Percentiles rank a stretch among this genome's conserved stretches.
Conservation (phyloP, 1,139 yeast species). For the Blastobotrys capitulatus region DNA sequence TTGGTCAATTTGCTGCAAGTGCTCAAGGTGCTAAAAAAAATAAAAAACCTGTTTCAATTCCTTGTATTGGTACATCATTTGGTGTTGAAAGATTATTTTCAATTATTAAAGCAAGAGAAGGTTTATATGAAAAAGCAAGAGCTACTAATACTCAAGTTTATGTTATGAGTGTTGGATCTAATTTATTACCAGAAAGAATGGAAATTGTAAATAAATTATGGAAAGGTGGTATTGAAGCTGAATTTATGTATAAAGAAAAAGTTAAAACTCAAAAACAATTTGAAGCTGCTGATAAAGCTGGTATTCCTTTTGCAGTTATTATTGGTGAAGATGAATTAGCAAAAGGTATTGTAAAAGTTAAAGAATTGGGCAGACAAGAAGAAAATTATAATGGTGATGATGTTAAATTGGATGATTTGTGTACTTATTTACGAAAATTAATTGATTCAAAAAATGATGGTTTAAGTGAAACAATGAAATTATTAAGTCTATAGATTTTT, state of each 20-base stretch:
- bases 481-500: slow-evolving; percentile 15
- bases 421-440: slow-evolving; percentile 49
- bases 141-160: slow-evolving; percentile 87
- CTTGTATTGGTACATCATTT: slow-evolving; percentile 95
- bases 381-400: slow-evolving; percentile 85
- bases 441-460: slow-evolving; percentile 32
- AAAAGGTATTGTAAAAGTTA: slow-evolving; percentile 76
- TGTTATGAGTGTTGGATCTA: slow-evolving; percentile 98
- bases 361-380: slow-evolving; percentile 82
- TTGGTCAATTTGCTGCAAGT: slow-evolving; percentile 87
- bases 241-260: slow-evolving; percentile 84
- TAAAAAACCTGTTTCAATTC: slow-evolving; percentile 70
- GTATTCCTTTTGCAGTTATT: slow-evolving; percentile 86
- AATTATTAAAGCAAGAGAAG: slow-evolving; percentile 67
- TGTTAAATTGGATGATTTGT: slow-evolving; percentile 55
- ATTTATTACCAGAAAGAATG: slow-evolving; percentile 90
- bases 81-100: slow-evolving; percentile 96
- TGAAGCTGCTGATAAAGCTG: slow-evolving; percentile 94
- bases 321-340: slow-evolving; percentile 90
- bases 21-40: slow-evolving; percentile 50
- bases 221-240: slow-evolving; percentile 85
- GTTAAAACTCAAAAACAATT: slow-evolving; percentile 94
- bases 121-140: slow-evolving; percentile 55
- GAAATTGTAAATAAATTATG: slow-evolving; percentile 71
- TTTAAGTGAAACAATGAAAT: slow-evolving; percentile 22